Evolutionary conservation across 805 yeast genomes (phyloP).

Genomic region (Candida suzukii): DNA sequence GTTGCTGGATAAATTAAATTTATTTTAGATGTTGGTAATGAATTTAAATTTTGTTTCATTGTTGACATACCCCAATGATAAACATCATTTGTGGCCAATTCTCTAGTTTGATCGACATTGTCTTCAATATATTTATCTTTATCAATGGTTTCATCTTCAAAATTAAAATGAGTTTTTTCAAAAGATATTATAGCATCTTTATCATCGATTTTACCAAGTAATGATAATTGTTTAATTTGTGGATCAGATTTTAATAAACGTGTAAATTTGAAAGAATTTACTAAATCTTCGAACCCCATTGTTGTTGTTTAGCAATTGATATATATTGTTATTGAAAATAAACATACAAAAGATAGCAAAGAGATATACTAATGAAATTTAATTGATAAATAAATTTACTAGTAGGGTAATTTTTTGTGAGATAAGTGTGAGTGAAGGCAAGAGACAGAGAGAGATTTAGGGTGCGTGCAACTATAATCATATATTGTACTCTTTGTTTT

Average conservation of each 20-base stretch:
- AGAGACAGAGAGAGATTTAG: no score
- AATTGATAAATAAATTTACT: no score
- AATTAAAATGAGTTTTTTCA: constrained; percentile 63
- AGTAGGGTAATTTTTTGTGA: no score
- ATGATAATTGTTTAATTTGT: constrained; percentile 53
- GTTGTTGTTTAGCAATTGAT: neutral
- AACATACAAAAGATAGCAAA: no score
- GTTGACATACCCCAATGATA: constrained; percentile 71
- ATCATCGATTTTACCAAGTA: constrained; percentile 60
- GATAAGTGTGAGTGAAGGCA: no score
- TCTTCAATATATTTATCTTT: constrained; percentile 7
- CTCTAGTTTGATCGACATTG: constrained; percentile 18
- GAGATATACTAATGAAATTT: no score
- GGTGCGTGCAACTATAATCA: no score
- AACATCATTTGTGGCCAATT: constrained; percentile 68
- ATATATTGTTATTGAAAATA: no score
- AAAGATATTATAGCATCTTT: constrained; percentile 61
- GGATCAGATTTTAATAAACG: constrained; percentile 53
- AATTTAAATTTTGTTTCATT: constrained; percentile 36
- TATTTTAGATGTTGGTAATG: constrained; percentile 56
- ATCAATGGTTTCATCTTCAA: constrained; percentile 14
- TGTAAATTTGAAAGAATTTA: constrained; percentile 35
- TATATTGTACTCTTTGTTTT: no score
- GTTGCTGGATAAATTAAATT: constrained; percentile 89
- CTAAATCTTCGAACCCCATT: constrained; percentile 18